These are phyloP conservation scores for Diospyros kaki DNA, from an alignment of 148 eudicot genomes.

Conservation along the genomic window DNA sequence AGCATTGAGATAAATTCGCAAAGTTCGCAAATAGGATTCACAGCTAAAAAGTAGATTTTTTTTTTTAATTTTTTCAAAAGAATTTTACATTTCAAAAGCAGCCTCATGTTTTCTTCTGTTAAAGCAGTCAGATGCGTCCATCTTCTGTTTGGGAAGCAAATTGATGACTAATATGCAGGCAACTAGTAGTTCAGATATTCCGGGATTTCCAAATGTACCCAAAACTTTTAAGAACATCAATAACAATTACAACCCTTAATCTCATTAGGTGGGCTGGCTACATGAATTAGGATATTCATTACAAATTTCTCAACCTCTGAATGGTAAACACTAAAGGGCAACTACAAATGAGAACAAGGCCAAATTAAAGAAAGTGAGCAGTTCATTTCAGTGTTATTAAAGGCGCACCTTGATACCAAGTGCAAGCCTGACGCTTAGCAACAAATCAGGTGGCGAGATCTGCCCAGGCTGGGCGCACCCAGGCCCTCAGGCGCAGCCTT, in stretches of 20 bases:
- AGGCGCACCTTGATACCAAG: too few relatives aligned
- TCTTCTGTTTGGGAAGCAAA: not conserved
- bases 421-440: too few relatives aligned
- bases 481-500: too few relatives aligned
- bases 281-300: not conserved
- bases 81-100: not conserved
- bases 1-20: not conserved
- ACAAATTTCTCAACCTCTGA: not conserved
- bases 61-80: too few relatives aligned
- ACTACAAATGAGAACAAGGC: not conserved
- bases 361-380: not conserved
- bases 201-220: too few relatives aligned
- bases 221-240: not conserved
- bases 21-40: not conserved
- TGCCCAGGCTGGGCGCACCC: too few relatives aligned
- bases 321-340: not conserved
- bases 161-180: not conserved
- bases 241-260: too few relatives aligned
- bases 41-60: not conserved
- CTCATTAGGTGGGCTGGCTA: too few relatives aligned
- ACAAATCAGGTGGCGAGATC: too few relatives aligned
- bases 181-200: not conserved
- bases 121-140: too few relatives aligned
- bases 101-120: too few relatives aligned
- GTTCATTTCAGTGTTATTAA: too few relatives aligned